Evolutionary conservation across 148 eudicot species (phyloP).

Genomic region (Heliamphora exappendiculata): DNA sequence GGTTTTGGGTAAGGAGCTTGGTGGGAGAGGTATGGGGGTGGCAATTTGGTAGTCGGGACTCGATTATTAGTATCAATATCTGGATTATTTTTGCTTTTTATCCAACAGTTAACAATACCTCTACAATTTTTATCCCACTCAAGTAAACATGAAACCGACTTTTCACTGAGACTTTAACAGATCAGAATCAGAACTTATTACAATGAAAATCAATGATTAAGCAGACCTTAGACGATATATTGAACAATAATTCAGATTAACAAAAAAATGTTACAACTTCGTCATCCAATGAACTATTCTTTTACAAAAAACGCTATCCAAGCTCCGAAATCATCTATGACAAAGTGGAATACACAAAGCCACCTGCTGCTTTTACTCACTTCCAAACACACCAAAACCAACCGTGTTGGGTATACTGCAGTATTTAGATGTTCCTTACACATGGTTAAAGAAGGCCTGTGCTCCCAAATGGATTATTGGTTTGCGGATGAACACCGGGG

Average conservation of each 20-base stretch:
- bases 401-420: slow-evolving; percentile 13
- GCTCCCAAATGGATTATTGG: slow-evolving; percentile 47
- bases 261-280: slow-evolving; percentile 14
- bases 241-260: slow-evolving; percentile 16
- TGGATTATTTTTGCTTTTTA: no score
- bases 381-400: slow-evolving; percentile 24
- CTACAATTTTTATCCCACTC: no score
- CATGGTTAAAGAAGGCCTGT: slow-evolving; percentile 28
- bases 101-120: no score
- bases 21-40: no score
- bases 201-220: background rate
- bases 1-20: no score
- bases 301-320: slow-evolving; percentile 7
- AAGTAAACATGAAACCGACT: no score
- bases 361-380: slow-evolving; percentile 16
- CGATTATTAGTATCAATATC: no score
- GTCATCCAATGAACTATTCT: slow-evolving; percentile 8
- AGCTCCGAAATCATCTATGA: slow-evolving; percentile 12
- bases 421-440: slow-evolving; percentile 7
- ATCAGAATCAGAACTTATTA: background rate
- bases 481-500: slow-evolving; percentile 28
- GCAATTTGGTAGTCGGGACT: no score
- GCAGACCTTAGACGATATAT: background rate
- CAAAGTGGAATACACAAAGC: background rate
- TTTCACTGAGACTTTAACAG: no score